Base-by-base conservation (phyloP, 2,329 filamentous ascomycete species). In the Elsinoe australis region DNA sequence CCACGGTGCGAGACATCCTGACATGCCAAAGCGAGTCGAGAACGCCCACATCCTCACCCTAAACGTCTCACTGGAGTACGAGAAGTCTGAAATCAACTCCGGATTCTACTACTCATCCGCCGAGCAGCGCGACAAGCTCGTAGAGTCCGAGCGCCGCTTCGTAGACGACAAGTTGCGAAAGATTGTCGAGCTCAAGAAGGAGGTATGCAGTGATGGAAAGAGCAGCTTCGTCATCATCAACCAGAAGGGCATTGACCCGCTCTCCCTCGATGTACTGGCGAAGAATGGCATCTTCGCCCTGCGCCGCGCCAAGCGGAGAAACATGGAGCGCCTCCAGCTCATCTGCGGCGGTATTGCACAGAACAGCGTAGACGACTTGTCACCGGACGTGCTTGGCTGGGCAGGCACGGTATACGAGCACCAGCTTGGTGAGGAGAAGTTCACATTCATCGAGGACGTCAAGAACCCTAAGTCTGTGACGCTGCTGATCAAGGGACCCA, bases 71-170 rank as follows among this genome's bases (percentile, higher is more conserved):
- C 73, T 98, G 53, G 92, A 98, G 67, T 98, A 98, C 67, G 92
- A 98, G 70, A 98, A 98, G 75, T 90, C 89, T 0, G 92, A 98
- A 70, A 94, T 98, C 68, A 98, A 98, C 78, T 95, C 89, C 32
- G 82, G 89, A 45, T 98, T 98, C 76, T 98, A 94, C 76, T 98
- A 98, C 73, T 95, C 86, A 28, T 94, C 83, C 63, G 92, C 92
- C 21, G 89, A 95, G 56, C 92, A 98, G 73, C 80, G 92, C 56
- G 92, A 96, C 61, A 98, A 96, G 75, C 80, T 98, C 32, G 92
- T 98, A 8, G 92, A 96, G 73, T 95, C 87, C 62, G 92, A 98
- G 73, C 84, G 92, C 55, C 80, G 86, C 53, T 95, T 95, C 59
- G 88, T 98, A 36, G 92, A 98, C 61, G 82, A 92, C 55, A 98